Conservation (phyloP, 306 rosid species). For the Calophaca sinica region DNA sequence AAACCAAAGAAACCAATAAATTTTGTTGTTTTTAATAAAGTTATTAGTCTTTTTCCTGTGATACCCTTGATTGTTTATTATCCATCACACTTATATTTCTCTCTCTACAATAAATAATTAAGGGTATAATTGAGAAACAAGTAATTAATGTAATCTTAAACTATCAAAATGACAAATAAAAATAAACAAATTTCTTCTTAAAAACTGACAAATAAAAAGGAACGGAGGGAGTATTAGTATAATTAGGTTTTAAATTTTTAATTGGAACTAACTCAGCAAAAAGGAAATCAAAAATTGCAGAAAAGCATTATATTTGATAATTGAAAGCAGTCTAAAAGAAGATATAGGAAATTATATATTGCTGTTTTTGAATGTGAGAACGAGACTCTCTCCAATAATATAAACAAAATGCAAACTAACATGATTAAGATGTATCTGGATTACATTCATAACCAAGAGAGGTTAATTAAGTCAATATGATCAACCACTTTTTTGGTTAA, state of each 20-base stretch:
- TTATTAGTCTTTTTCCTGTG: too few species aligned
- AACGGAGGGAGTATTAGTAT: too few species aligned
- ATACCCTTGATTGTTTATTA: too few species aligned
- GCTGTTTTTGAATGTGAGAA: conserved; percentile 1
- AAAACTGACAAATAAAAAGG: too few species aligned
- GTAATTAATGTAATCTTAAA: too few species aligned
- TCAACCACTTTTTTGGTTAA: conserved; percentile 5
- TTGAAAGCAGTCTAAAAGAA: background rate
- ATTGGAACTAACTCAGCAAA: background rate
- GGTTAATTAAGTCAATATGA: background rate
- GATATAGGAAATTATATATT: background rate
- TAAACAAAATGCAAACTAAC: conserved; percentile 35
- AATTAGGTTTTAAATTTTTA: background rate
- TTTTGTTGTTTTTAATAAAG: too few species aligned
- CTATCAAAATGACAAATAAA: too few species aligned
- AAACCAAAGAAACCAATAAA: too few species aligned
- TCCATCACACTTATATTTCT: too few species aligned
- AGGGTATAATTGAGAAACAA: too few species aligned
- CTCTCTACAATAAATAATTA: too few species aligned
- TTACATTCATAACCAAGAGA: conserved; percentile 10
- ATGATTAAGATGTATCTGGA: conserved; percentile 1
- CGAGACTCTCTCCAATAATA: conserved; percentile 26
- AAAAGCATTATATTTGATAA: background rate
- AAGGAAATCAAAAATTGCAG: background rate
- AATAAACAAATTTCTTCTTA: too few species aligned